Evolutionary conservation across 306 rosid species (phyloP).

Genomic region (Quercus parvula): DNA sequence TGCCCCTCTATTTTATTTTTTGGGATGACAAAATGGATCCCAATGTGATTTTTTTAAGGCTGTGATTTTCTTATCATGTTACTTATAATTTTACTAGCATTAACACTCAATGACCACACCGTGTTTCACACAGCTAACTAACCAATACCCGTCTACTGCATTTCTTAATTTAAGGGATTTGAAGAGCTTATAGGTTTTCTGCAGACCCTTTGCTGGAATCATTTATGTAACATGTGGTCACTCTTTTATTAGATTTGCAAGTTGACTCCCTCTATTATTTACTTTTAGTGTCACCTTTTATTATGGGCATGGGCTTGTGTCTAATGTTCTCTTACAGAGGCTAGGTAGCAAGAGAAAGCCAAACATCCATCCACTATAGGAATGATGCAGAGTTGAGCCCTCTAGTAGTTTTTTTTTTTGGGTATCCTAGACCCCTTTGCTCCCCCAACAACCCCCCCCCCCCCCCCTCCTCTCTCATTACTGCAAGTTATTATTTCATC

Average conservation of each 20-base stretch:
- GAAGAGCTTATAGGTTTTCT: neutral
- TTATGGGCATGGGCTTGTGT: neutral
- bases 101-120: neutral
- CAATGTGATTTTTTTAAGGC: neutral
- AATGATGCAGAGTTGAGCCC: neutral
- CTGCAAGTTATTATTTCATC: slow-evolving; percentile 1
- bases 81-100: neutral
- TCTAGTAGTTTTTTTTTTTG: neutral
- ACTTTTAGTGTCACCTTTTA: neutral
- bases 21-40: neutral
- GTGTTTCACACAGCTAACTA: neutral
- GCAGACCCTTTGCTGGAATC: neutral
- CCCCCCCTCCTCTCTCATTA: neutral
- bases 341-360: neutral
- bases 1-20: neutral
- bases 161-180: neutral
- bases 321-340: neutral
- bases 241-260: neutral
- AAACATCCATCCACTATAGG: neutral
- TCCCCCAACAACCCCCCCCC: neutral
- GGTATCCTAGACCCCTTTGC: neutral
- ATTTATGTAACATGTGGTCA: neutral
- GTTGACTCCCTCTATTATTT: neutral
- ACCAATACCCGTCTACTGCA: neutral
- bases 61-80: neutral